phyloP scores from a whole-genome alignment of 306 rosid species.

The Pueraria montana region DNA sequence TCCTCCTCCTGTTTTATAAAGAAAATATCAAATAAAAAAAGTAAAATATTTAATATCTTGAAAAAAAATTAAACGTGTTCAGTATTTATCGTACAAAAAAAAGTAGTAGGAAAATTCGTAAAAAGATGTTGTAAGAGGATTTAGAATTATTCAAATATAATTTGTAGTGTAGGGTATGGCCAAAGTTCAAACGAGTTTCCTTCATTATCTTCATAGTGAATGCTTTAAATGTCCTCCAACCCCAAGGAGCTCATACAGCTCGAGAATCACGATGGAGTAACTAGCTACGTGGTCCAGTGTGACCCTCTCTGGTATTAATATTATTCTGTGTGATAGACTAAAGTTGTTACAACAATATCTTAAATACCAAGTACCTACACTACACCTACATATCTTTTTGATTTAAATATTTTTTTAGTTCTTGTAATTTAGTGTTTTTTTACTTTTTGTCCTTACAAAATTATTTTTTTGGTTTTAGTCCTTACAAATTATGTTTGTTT shows the following conservation, averaged over 20 bases:
- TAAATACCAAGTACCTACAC: constrained; percentile 42
- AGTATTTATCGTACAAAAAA: neutral
- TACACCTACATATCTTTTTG: constrained; percentile 10
- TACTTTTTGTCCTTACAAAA: no score
- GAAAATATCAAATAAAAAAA: neutral
- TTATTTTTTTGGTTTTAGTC: no score
- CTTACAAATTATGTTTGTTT: no score
- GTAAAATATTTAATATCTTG: neutral
- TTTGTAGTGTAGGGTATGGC: constrained; percentile 3
- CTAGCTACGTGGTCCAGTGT: constrained; percentile 46
- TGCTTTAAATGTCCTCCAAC: constrained; percentile 46
- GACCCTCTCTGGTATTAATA: constrained; percentile 38
- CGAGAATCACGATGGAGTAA: constrained; percentile 7
- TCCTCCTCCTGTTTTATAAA: neutral
- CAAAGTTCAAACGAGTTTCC: constrained; percentile 14
- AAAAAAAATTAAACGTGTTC: neutral
- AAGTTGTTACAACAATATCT: constrained; percentile 46
- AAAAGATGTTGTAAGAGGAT: neutral
- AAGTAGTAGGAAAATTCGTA: neutral
- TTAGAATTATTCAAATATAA: neutral
- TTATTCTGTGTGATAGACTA: constrained; percentile 6
- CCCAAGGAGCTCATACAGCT: constrained; percentile 1
- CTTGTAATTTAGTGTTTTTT: no score
- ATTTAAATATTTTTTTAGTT: no score
- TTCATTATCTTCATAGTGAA: constrained; percentile 30